Evolutionary conservation across 1,284 basidiomycete genomes (phyloP).

Genomic region (Wolfiporia cocos): DNA sequence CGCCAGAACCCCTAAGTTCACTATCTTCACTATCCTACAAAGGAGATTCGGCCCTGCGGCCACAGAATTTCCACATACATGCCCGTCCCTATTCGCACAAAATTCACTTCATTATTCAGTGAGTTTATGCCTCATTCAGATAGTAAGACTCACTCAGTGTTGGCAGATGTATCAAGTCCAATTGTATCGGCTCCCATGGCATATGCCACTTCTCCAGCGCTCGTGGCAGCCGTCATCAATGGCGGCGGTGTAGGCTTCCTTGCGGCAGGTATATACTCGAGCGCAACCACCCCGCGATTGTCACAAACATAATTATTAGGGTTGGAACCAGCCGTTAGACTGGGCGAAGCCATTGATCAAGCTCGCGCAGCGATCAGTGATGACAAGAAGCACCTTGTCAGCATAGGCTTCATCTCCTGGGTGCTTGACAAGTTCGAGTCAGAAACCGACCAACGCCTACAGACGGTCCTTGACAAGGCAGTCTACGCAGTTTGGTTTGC

Average conservation of each 20-base stretch:
- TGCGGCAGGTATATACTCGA: constrained; percentile 37
- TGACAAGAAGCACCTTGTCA: constrained; percentile 40
- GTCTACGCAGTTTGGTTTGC: constrained; percentile 71
- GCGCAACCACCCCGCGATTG: not conserved
- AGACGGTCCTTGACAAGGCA: constrained; percentile 43
- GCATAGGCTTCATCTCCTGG: constrained; percentile 72
- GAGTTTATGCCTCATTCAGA: not conserved
- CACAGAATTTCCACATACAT: no score
- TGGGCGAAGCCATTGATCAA: constrained; percentile 42
- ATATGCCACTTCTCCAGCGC: constrained; percentile 40
- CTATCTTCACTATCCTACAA: no score
- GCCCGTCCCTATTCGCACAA: not conserved
- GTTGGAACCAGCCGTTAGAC: constrained; percentile 34
- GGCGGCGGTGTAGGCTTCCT: constrained; percentile 72
- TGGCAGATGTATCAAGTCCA: constrained; percentile 38
- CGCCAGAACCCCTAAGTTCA: no score
- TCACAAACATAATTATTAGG: constrained; percentile 27
- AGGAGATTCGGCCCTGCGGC: no score
- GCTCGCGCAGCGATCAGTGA: constrained; percentile 35
- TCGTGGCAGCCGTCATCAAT: constrained; percentile 40
- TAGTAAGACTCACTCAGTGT: constrained; percentile 1
- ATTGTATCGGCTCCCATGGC: constrained; percentile 66
- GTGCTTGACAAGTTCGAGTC: constrained; percentile 50
- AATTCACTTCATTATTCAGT: not conserved
- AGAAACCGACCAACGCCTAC: constrained; percentile 33